Evolutionary conservation across 208 protist species (phyloP), one percentile per base, ranked within the genome.

Genomic region (Acanthamoeba polyphaga): DNA sequence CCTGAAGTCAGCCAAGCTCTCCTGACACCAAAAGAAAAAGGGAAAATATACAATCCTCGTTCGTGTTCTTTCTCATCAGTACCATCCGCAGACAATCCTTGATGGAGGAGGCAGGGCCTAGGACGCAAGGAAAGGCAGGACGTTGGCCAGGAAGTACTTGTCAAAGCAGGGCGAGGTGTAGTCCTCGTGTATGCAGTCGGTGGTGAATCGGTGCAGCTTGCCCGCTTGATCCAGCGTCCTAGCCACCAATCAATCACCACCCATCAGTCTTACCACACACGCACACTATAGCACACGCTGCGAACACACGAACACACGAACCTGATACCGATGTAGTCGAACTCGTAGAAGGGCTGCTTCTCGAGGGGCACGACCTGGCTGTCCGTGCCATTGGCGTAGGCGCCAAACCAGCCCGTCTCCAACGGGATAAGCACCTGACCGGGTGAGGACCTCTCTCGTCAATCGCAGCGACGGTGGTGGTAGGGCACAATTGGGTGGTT

Each of bases 251-350:
- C 27, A 15, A 49, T 49, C 6, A 13, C 55, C 55, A 22, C 19
- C 2, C n/a, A 60, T 60, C 15, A 60, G 19, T 2, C 10, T 60
- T 5, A 13, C 15, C 2, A 22, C 55, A 22, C 24, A 38, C 43
- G 9, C 43, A 4, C 43, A 3, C 5, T 5, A 49, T 5, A 1
- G 43, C 43, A 49, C 43, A 49, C 43, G 6, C 43, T 8, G 43
- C 43, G 6, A 1, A 49, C 43, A 34, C 8, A 27, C 13, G 29
- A 34, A 17, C 15, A 68, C 15, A 68, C 66, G 66, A 38, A 92
- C 74, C 82, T 64, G 24, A 95, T 46, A n/a, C 93, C 93, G 60
- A 95, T 92, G 84, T 80, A 95, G 51, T 95, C 93, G 32, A 92
- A 46, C 12, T 62, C 6, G 82, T 95, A 95, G 29, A 95, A 22